Evolutionary conservation across 306 rosid species (phyloP), one percentile per base, ranked within the genome.

Genomic region (Psophocarpus tetragonolobus): DNA sequence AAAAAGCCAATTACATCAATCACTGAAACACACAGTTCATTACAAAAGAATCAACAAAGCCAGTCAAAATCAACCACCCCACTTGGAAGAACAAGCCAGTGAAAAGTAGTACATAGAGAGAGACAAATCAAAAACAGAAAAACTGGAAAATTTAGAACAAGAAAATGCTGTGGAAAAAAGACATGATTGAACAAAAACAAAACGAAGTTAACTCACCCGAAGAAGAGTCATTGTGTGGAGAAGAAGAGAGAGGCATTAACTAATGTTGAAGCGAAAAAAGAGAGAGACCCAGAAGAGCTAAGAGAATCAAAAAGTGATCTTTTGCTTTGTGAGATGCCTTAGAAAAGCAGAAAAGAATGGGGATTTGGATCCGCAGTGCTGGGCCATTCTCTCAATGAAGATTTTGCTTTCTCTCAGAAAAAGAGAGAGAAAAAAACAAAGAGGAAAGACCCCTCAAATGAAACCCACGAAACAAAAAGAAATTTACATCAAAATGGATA

Each of bases 301-400:
- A 2, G 68, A n/a, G 26, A 82, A 82, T 81, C 74, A 82, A 87
- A 84, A 81, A n/a, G 83, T 20, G 81, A 79, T 75, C 27, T 80
- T 83, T 71, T 10, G 48, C 23, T 47, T 72, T 56, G 0, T 36
- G 67, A 17, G 47, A 73, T 4, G 64, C 33, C 44, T 21, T 44
- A 48, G 61, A 78, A 83, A 83, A 83, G 84, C 80, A 79, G 84
- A 83, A 35, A 87, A 83, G 75, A 78, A 80, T 62, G 83, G 82
- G 81, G 83, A 80, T 87, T 92, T 82, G 89, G 92, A 88, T 88
- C 94, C 83, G 81, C 88, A 85, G 88, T 83, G 82, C 85, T 82
- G 88, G 88, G 86, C 83, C 92, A 91, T 87, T 86, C 88, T 85
- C 81, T 83, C 85, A 53, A 80, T 77, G 86, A 80, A 86, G 92